Conservation (phyloP, 2,329 filamentous ascomycete genomes). For the Colletotrichum sp. region DNA sequence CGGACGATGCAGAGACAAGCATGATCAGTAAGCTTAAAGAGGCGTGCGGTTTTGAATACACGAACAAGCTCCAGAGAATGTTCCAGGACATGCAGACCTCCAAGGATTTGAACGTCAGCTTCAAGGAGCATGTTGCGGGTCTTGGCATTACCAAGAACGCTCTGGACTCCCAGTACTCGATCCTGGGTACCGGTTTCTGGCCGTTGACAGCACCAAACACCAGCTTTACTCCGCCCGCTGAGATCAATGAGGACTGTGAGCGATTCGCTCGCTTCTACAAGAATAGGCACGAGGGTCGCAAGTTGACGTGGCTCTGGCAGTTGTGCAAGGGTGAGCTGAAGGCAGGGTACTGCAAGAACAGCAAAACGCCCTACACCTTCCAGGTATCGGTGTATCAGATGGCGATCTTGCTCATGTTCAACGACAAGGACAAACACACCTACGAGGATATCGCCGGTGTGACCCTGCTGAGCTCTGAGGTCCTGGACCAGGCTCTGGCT, state of each 20-base stretch:
- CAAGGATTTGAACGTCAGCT: conserved; percentile 91
- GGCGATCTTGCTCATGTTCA: conserved; percentile 94
- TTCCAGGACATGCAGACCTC: conserved; percentile 99
- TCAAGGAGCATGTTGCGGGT: conserved; percentile 76
- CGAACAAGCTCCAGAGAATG: conserved; percentile 99
- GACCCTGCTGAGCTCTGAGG: conserved; percentile 81
- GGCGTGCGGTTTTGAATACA: conserved; percentile 98
- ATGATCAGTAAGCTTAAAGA: conserved; percentile 99
- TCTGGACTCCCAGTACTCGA: conserved; percentile 87
- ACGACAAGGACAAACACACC: conserved; percentile 82
- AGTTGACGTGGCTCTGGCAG: conserved; percentile 98
- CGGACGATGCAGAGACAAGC: conserved; percentile 95
- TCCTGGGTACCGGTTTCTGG: conserved; percentile 97
- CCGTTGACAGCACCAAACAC: conserved; percentile 87
- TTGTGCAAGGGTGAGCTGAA: conserved; percentile 97
- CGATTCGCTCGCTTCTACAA: conserved; percentile 92
- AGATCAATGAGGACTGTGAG: conserved; percentile 87
- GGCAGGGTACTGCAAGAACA: conserved; percentile 87
- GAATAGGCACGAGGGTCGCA: conserved; percentile 94
- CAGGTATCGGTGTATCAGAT: conserved; percentile 98
- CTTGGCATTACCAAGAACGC: conserved; percentile 71
- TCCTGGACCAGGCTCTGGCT: conserved; percentile 83
- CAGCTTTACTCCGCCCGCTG: conserved; percentile 84
- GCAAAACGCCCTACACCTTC: conserved; percentile 93
- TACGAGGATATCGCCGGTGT: conserved; percentile 88